phyloP scores from a whole-genome alignment of 495 filamentous ascomycete genomes.

The Talaromyces proteolyticus region DNA sequence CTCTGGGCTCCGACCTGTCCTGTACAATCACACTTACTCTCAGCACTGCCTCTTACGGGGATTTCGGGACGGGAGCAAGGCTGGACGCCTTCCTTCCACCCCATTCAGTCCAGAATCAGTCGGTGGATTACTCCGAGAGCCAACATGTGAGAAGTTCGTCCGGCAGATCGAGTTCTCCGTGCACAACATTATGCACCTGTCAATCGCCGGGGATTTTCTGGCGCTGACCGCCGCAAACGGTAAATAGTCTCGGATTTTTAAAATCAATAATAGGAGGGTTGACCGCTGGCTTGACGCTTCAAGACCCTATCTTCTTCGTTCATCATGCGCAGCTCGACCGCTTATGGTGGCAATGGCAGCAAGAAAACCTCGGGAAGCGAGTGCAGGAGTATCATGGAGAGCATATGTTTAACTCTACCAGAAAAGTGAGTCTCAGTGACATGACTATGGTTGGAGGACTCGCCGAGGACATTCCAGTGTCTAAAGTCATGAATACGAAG shows the following conservation, averaged over 20 bases:
- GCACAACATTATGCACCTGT: constrained; percentile 13
- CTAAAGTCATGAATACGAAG: constrained; percentile 31
- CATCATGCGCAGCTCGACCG: constrained; percentile 53
- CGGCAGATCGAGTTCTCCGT: constrained; percentile 13
- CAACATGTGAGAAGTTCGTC: constrained; percentile 12
- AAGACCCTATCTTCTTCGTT: constrained; percentile 51
- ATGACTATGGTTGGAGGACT: background rate
- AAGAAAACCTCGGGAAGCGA: constrained; percentile 24
- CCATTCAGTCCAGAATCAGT: constrained; percentile 7
- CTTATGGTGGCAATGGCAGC: constrained; percentile 55
- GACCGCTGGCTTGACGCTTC: no score
- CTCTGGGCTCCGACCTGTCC: constrained; percentile 18
- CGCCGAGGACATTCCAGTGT: constrained; percentile 1
- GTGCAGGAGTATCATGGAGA: constrained; percentile 15
- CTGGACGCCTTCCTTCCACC: constrained; percentile 6
- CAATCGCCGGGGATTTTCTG: constrained; percentile 15
- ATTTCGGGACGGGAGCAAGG: constrained; percentile 10
- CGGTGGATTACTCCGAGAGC: constrained; percentile 12
- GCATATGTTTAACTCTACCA: constrained; percentile 7
- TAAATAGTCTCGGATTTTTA: background rate
- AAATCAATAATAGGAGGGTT: background rate
- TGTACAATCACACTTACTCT: constrained; percentile 17
- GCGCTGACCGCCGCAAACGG: constrained; percentile 7
- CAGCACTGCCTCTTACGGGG: constrained; percentile 32
- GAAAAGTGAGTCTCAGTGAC: constrained; percentile 11